phyloP scores from a whole-genome alignment of 768 basidiomycete genomes.

The Botryobasidium botryosum region DNA sequence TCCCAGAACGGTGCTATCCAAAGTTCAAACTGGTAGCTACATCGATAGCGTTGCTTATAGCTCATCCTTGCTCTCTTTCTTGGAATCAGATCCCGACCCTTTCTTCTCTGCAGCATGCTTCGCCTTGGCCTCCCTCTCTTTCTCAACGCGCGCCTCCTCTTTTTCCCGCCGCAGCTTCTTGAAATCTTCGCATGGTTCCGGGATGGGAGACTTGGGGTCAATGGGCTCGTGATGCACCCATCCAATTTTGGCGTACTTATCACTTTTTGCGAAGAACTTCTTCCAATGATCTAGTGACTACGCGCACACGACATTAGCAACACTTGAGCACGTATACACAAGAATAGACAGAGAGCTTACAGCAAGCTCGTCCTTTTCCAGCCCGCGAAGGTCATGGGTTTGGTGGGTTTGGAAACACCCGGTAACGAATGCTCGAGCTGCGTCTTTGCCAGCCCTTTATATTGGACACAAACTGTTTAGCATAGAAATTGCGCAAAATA shows the following conservation, averaged over 20 bases:
- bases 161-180: not conserved
- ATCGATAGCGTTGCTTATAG: too few species aligned
- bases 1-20: too few species aligned
- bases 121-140: not conserved
- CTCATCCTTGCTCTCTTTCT: too few species aligned
- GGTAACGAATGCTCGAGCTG: conserved; percentile 83
- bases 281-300: conserved; percentile 61
- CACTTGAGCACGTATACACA: not conserved
- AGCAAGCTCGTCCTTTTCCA: conserved; percentile 48
- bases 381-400: conserved; percentile 78
- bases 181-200: conserved; percentile 6
- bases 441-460: conserved; percentile 73
- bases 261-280: conserved; percentile 67
- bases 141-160: not conserved
- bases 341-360: not conserved
- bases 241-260: conserved; percentile 64
- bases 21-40: too few species aligned
- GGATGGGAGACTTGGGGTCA: conserved; percentile 9
- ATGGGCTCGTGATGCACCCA: conserved; percentile 30
- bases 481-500: too few species aligned
- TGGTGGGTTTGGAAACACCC: conserved; percentile 85
- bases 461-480: too few species aligned
- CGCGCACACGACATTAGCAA: not conserved
- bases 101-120: not conserved
- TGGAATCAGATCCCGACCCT: too few species aligned